Evolutionary conservation across 495 filamentous ascomycete species (phyloP), one percentile per base, ranked within the genome.

Genomic region (Talaromyces nanjingensis): DNA sequence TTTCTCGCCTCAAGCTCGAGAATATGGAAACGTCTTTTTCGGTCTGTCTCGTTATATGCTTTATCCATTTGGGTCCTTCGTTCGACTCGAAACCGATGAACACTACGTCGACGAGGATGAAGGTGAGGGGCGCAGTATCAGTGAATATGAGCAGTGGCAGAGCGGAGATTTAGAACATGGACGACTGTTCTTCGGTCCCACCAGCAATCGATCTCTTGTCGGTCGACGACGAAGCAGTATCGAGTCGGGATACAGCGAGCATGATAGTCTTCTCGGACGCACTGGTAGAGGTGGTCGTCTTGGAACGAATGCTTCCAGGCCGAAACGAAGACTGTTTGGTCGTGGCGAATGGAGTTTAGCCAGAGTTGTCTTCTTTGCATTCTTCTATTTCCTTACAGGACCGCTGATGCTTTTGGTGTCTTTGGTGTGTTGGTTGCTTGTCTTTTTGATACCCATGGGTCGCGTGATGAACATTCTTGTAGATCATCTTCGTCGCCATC

Each of bases 91-190:
- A 68, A 90, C 91, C 67, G 92, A 99, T 68, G 94, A 98, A 69
- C 87, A 88, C 34, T 99, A 99, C 72, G 83, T 91, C 24, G 91
- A 98, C 67, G 94, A 99, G 74, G 94, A 99, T 72, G 87, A 96
- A 70, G 96, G 93, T n/a, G 94, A 99, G 76, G 94, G 96, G n/a
- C 85, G 94, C 69, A 98, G 92, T 74, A 97, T 99, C 72, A 96
- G 91, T 71, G 94, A 99, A 76, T 99, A 99, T 74, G 94, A 98
- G 73, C 93, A 96, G 73, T 99, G 94, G 94, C 94, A 99, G 72
- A 96, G 88, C 68, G 94, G 94, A 42, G 94, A 99, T 71, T 78
- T 99, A 39, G 94, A 99, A 74, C 91, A 97, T 74, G 94, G 94
- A 4, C 82, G 93, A 14, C 84, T 97, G 8, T 98, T 98, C 80